Evolutionary conservation across 1,284 basidiomycete genomes (phyloP).

Genomic region (Fomitopsis schrenkii): DNA sequence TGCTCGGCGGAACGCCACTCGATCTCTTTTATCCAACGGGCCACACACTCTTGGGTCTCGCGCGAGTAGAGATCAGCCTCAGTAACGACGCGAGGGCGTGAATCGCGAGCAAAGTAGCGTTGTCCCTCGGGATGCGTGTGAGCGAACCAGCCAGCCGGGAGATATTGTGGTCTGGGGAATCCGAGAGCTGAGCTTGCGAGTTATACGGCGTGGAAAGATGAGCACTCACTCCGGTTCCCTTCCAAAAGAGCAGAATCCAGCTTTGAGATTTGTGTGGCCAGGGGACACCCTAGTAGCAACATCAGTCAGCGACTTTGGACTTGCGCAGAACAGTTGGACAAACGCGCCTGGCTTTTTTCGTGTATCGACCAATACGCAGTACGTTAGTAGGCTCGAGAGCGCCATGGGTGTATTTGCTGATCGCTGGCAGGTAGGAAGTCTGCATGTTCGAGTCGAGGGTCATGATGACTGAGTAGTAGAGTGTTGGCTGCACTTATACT

Average conservation of each 20-base stretch:
- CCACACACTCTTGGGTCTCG: constrained; percentile 11
- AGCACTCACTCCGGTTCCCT: constrained; percentile 16
- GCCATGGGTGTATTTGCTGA: too few species aligned
- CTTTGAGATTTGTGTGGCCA: constrained; percentile 7
- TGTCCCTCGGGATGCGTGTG: constrained; percentile 27
- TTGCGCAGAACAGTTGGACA: too few species aligned
- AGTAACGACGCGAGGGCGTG: constrained; percentile 17
- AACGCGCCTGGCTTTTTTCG: background rate
- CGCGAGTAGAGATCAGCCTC: constrained; percentile 18
- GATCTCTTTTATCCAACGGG: constrained; percentile 10
- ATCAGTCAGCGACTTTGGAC: background rate
- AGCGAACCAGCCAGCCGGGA: constrained; percentile 19
- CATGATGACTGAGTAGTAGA: too few species aligned
- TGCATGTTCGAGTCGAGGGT: too few species aligned
- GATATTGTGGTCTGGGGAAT: constrained; percentile 18
- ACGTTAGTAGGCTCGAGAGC: background rate
- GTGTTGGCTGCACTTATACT: too few species aligned
- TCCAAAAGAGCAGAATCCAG: constrained; percentile 13
- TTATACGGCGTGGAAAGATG: background rate
- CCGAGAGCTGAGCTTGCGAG: background rate
- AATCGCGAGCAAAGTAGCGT: constrained; percentile 18
- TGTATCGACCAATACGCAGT: background rate
- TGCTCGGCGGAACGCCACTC: constrained; percentile 7
- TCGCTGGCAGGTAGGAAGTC: too few species aligned
- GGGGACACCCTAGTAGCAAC: constrained; percentile 9